These are phyloP conservation scores for Cryptosporidium parvum DNA, from an alignment of 169 alveolate genomes.

Conservation along the genomic window DNA sequence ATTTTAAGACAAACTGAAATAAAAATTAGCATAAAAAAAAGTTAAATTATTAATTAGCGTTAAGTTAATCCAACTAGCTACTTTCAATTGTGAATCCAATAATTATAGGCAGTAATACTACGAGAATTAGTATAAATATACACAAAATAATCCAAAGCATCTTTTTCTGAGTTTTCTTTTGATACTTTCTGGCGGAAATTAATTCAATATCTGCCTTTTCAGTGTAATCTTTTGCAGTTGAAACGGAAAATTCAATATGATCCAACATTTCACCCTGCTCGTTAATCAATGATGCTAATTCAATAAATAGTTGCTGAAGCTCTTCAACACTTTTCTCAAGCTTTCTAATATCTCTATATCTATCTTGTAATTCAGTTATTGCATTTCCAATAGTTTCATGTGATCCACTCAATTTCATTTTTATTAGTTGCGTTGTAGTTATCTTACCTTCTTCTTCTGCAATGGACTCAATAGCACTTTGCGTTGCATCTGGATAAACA, in stretches of 20 bases:
- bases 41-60: background rate
- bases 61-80: background rate
- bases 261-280: constrained; percentile 89
- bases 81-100: constrained; percentile 32
- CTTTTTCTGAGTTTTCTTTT: constrained; percentile 76
- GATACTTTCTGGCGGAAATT: constrained; percentile 78
- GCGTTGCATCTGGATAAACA: constrained; percentile 80
- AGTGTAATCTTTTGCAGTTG: constrained; percentile 84
- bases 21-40: background rate
- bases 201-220: constrained; percentile 82
- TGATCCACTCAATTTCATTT: constrained; percentile 82
- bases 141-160: constrained; percentile 80
- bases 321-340: constrained; percentile 87
- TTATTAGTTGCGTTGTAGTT: constrained; percentile 74
- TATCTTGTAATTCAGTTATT: constrained; percentile 84
- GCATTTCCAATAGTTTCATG: constrained; percentile 86
- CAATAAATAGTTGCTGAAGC: constrained; percentile 87
- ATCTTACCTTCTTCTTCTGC: constrained; percentile 77
- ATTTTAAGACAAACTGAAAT: background rate
- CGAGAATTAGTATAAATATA: constrained; percentile 49
- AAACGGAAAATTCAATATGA: constrained; percentile 83
- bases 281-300: constrained; percentile 86
- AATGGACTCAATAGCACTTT: constrained; percentile 59
- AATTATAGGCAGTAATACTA: constrained; percentile 29
- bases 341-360: constrained; percentile 86